Evolutionary conservation across 2,329 filamentous ascomycete species (phyloP).

Genomic region (Aspergillus sp.): DNA sequence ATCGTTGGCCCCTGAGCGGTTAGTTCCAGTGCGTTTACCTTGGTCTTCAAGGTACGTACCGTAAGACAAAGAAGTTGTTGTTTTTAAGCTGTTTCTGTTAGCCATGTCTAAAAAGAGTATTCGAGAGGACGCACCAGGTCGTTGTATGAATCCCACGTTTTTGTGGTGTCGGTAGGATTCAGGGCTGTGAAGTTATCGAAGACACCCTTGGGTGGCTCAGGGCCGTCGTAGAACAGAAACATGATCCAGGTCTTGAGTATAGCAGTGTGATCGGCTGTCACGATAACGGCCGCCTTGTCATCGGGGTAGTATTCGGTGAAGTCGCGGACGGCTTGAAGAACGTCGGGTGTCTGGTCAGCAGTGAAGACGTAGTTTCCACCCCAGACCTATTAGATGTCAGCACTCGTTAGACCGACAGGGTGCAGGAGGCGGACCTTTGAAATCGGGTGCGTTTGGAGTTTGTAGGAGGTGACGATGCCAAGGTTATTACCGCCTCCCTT

Average conservation of each 20-base stretch:
- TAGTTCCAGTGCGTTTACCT: slow-evolving; percentile 5
- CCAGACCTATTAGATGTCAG: slow-evolving; percentile 39
- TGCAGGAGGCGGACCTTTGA: slow-evolving; percentile 21
- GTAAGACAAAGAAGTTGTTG: slow-evolving; percentile 43
- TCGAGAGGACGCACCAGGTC: slow-evolving; percentile 38
- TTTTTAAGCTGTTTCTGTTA: slow-evolving; percentile 26
- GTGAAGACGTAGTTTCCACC: slow-evolving; percentile 48
- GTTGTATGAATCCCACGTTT: slow-evolving; percentile 49
- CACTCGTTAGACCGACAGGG: background rate
- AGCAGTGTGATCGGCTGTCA: slow-evolving; percentile 52
- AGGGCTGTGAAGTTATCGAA: slow-evolving; percentile 59
- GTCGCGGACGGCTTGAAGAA: slow-evolving; percentile 34
- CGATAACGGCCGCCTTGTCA: slow-evolving; percentile 60
- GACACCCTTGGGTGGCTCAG: slow-evolving; percentile 50
- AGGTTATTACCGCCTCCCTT: slow-evolving; percentile 48
- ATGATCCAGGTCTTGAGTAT: slow-evolving; percentile 58
- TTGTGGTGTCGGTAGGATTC: slow-evolving; percentile 46
- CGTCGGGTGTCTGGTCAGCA: slow-evolving; percentile 35
- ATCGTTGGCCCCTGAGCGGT: slow-evolving; percentile 35
- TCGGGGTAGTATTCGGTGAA: slow-evolving; percentile 53
- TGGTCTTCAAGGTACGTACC: slow-evolving; percentile 20
- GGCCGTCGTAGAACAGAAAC: slow-evolving; percentile 64
- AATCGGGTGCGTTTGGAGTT: slow-evolving; percentile 33
- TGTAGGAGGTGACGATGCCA: slow-evolving; percentile 45
- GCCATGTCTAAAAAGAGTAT: background rate